These are phyloP conservation scores for Hericium erinaceus DNA, from an alignment of 768 basidiomycete species.

Conservation along the genomic window DNA sequence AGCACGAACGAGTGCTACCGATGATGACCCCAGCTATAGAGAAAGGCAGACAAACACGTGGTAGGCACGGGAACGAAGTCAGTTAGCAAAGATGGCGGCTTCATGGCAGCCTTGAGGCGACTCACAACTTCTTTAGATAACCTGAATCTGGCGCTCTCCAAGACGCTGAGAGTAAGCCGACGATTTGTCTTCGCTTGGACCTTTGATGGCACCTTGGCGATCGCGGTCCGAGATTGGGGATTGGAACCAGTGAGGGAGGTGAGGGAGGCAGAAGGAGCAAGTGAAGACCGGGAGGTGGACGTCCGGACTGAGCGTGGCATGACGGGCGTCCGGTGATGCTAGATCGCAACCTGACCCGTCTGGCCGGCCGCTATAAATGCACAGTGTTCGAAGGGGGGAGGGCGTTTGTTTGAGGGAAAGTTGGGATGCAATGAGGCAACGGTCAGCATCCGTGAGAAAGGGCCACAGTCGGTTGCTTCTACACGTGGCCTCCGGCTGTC, in stretches of 20 bases:
- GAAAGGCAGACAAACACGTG: conserved; percentile 24
- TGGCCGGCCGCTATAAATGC: too few relatives aligned
- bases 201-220: too few relatives aligned
- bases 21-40: conserved; percentile 14
- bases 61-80: conserved; percentile 21
- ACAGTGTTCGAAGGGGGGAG: too few relatives aligned
- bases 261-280: conserved; percentile 16
- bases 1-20: conserved; percentile 14
- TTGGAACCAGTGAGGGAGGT: background rate
- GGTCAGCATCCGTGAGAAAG: too few relatives aligned
- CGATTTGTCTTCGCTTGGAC: background rate
- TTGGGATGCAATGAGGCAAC: too few relatives aligned
- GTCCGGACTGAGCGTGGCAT: background rate
- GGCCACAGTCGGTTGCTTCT: too few relatives aligned
- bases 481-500: too few relatives aligned
- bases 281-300: conserved; percentile 12
- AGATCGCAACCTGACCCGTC: too few relatives aligned
- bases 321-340: too few relatives aligned
- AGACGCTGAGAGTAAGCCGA: conserved; percentile 21
- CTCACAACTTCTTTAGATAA: conserved; percentile 25
- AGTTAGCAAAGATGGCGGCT: conserved; percentile 14
- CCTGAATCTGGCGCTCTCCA: conserved; percentile 26
- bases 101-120: conserved; percentile 13
- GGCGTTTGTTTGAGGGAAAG: too few relatives aligned
- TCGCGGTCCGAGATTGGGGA: too few relatives aligned